Conservation (phyloP, 78 protist species). For the Pigoraptor vietnamica region DNA sequence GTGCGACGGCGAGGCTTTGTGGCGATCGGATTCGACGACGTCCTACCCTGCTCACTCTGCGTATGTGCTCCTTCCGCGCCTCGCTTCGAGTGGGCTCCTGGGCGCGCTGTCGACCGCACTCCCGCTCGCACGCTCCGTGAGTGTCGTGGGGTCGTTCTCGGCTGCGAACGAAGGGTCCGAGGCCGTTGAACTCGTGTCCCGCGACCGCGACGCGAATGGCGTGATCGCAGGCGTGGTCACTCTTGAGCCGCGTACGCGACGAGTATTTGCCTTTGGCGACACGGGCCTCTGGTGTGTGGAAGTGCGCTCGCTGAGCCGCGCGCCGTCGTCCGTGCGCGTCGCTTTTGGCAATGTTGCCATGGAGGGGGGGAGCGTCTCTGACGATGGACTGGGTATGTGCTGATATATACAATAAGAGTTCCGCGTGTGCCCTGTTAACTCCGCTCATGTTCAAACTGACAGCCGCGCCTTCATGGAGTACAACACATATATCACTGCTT, state of each 20-base stretch:
- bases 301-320: not conserved
- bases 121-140: not conserved
- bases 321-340: not conserved
- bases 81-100: not conserved
- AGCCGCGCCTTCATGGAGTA: no score
- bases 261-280: not conserved
- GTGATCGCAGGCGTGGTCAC: not conserved
- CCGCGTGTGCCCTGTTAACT: no score
- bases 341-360: not conserved
- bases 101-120: not conserved
- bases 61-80: not conserved
- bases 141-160: not conserved
- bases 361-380: not conserved
- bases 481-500: no score
- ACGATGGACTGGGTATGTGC: not conserved
- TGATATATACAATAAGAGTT: no score
- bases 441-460: no score
- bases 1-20: not conserved
- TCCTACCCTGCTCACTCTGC: not conserved
- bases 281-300: not conserved
- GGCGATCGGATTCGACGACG: not conserved
- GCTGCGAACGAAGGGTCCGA: not conserved
- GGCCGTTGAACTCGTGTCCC: not conserved
- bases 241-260: not conserved
- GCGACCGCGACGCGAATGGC: not conserved